Evolutionary conservation across 345 rosid species (phyloP), one percentile per base, ranked within the genome.

Genomic region (Ceriops decandra): DNA sequence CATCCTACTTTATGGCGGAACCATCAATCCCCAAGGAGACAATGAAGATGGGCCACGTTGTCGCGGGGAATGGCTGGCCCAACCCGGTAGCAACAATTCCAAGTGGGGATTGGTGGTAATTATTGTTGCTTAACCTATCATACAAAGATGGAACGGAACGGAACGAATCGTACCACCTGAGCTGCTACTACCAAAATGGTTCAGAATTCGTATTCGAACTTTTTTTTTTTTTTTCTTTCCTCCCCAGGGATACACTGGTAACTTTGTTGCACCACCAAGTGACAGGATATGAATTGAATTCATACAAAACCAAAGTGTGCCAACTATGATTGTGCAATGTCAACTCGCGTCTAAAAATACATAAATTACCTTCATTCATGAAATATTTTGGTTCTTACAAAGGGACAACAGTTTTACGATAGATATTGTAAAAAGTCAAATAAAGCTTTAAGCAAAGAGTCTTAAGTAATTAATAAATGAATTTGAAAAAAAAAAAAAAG

Each of bases 51-150:
- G 35, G 49, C 17, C 49, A 11, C 49, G 3, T 13, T 42, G 49
- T 42, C 49, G 16, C 17, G 2, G 26, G 13, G 64, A 15, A 10
- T 38, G n/a, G 11, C 13, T 42, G 77, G 70, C 63, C 76, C 69
- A 68, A 51, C 52, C 8, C 26, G 63, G 65, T 68, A 75, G 65
- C 31, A 35, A 71, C 73, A 32, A 60, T 21, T 73, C 73, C 28
- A 20, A 52, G 42, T 36, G 7, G 67, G 28, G 74, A 67, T 58
- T 24, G 56, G 52, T 59, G 51, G 52, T 16, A 27, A 58, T 63
- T 1, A 9, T 26, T 61, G 27, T 16, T 16, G n/a, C 63, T 63
- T 33, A 13, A 68, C 52, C 53, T 15, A 35, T 27, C 26, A 26
- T 30, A 47, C 3, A n/a, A 36, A 36, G n/a, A n/a, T n/a, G n/a